Conservation (phyloP, 139 green algal genomes). For the Ettlia oleoabundans region DNA sequence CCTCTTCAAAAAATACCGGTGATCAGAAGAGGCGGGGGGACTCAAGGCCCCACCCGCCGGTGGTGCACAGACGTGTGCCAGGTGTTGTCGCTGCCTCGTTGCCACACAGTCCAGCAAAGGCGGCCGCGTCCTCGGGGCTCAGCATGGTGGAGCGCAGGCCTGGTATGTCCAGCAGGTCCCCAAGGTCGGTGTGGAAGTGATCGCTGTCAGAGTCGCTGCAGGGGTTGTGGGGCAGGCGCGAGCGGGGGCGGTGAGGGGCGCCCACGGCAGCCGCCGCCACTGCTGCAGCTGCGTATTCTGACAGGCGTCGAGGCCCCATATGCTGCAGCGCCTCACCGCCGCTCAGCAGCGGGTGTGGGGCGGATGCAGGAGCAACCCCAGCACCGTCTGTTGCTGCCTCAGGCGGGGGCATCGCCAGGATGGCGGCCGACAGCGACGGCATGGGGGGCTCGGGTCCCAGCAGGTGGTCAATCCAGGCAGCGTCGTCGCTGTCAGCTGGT, state of each 20-base stretch:
- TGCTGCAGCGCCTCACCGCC: no score
- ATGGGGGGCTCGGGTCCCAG: not conserved
- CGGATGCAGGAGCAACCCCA: not conserved
- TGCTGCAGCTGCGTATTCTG: not conserved
- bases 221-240: not conserved
- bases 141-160: not conserved
- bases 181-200: slow-evolving; percentile 2
- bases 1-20: no score
- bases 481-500: not conserved
- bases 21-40: not conserved
- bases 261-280: not conserved
- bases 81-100: not conserved
- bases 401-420: not conserved
- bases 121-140: not conserved
- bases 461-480: not conserved
- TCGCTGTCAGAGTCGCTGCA: slow-evolving; percentile 3
- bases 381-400: not conserved
- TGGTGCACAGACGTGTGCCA: not conserved
- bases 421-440: no score
- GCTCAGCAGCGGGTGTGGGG: no score
- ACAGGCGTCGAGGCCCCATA: no score
- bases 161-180: slow-evolving; percentile 57
- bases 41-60: not conserved
- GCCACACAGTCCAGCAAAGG: not conserved
- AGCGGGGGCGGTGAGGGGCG: not conserved